These are phyloP conservation scores for Phytophthora constricta DNA, from an alignment of 352 stramenopile genomes.

Conservation along the genomic window DNA sequence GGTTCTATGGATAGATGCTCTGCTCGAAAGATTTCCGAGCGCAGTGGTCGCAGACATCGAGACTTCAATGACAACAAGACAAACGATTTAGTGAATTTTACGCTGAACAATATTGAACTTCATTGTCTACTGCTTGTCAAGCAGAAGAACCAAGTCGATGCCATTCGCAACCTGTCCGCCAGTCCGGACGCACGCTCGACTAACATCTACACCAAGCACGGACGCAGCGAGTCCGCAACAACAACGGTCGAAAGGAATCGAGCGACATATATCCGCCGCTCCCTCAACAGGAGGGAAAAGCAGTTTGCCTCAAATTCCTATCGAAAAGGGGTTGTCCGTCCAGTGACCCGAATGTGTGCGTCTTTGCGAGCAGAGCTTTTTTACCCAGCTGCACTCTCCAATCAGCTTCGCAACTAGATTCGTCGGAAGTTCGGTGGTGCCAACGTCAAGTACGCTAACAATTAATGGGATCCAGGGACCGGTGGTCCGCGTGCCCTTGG, in stretches of 20 bases:
- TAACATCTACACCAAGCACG: too few relatives aligned
- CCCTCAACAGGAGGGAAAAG: background rate
- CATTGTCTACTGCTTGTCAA: background rate
- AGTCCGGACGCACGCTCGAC: too few relatives aligned
- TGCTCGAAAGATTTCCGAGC: background rate
- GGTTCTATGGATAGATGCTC: slow-evolving; percentile 7
- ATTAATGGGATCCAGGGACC: background rate
- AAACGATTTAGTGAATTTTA: background rate
- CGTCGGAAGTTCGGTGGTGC: background rate
- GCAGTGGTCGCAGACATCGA: background rate
- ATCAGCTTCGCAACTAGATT: background rate
- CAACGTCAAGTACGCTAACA: background rate
- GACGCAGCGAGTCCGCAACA: background rate
- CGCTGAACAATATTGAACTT: background rate
- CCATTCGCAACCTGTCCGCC: too few relatives aligned
- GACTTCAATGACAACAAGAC: too few relatives aligned
- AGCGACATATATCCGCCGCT: background rate
- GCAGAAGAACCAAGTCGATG: background rate
- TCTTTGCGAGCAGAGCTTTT: background rate
- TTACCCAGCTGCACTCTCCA: background rate
- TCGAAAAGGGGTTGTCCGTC: background rate
- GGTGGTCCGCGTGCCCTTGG: background rate
- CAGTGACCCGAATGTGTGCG: background rate
- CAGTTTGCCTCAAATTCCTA: background rate
- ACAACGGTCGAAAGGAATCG: background rate